These are phyloP conservation scores for Simplicillium sp. DNA, from an alignment of 2,329 filamentous ascomycete genomes.

Conservation along the genomic window DNA sequence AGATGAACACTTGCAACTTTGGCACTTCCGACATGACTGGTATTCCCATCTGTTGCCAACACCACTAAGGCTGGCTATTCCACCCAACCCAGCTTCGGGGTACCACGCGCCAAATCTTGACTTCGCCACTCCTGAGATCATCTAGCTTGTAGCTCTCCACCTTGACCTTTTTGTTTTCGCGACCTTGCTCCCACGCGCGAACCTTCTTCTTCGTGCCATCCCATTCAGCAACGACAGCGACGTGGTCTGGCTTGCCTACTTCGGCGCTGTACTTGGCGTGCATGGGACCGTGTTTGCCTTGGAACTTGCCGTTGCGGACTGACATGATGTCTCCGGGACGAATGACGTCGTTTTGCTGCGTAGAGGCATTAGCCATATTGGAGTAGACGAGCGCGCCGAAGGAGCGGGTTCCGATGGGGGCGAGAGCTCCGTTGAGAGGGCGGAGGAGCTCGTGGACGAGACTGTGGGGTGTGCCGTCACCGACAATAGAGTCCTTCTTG, in stretches of 20 bases:
- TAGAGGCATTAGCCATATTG: slow-evolving; percentile 90
- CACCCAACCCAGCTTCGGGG: slow-evolving; percentile 87
- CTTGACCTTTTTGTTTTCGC: slow-evolving; percentile 89
- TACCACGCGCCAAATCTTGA: slow-evolving; percentile 96
- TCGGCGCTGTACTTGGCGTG: slow-evolving; percentile 88
- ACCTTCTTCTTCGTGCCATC: slow-evolving; percentile 98
- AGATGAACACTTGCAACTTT: too few relatives aligned
- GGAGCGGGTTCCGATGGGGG: slow-evolving; percentile 76
- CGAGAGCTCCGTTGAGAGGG: slow-evolving; percentile 63
- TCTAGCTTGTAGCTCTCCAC: slow-evolving; percentile 90
- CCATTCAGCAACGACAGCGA: slow-evolving; percentile 90
- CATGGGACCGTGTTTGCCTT: slow-evolving; percentile 91
- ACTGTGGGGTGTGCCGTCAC: slow-evolving; percentile 70
- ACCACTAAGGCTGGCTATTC: slow-evolving; percentile 52
- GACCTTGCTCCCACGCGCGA: slow-evolving; percentile 85
- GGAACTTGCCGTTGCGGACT: slow-evolving; percentile 86
- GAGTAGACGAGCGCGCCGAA: slow-evolving; percentile 91
- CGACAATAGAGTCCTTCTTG: slow-evolving; percentile 73
- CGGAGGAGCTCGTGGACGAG: slow-evolving; percentile 73
- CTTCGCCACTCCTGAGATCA: slow-evolving; percentile 85
- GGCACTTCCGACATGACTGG: background rate
- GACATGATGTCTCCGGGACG: slow-evolving; percentile 86
- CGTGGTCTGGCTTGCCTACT: slow-evolving; percentile 81
- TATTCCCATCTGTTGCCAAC: slow-evolving; percentile 12
- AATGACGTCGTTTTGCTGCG: slow-evolving; percentile 86